A percentile compares a stretch with the other conserved stretches of the same genome.
Evolutionary conservation across 140 eudicot species (phyloP).

Genomic region (Anethum foeniculum): DNA sequence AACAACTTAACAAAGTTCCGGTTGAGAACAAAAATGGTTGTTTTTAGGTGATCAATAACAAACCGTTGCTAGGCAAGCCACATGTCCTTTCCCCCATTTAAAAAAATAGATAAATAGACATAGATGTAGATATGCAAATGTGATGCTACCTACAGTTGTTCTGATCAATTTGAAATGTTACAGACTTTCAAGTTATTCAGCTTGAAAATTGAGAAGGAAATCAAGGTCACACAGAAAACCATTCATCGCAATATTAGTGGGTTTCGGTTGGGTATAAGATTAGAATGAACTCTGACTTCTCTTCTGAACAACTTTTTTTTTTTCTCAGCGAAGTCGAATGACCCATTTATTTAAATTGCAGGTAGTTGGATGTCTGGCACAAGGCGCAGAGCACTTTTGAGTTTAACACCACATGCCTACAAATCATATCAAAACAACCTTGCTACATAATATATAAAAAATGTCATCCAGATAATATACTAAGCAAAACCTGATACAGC

Average conservation of each 20-base stretch:
- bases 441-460: conserved; percentile 29
- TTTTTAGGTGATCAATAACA: background rate
- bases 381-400: background rate
- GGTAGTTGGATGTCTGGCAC: background rate
- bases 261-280: background rate
- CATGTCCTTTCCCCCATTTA: background rate
- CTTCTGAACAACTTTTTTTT: background rate
- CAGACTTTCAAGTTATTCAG: background rate
- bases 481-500: background rate
- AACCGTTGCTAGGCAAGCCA: background rate
- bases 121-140: background rate
- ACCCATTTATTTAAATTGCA: background rate
- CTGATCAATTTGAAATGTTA: background rate
- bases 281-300: background rate
- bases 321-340: background rate
- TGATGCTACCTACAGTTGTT: background rate
- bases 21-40: background rate
- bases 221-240: background rate
- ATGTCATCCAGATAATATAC: background rate
- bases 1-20: background rate
- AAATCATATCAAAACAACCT: conserved; percentile 43
- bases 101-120: background rate
- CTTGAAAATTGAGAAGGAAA: background rate
- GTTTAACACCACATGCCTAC: background rate
- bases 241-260: background rate